A percentile compares a stretch with the other conserved stretches of the same genome.
Conservation (phyloP, 106 monocot species). For the Acanthochlamys bracteata region DNA sequence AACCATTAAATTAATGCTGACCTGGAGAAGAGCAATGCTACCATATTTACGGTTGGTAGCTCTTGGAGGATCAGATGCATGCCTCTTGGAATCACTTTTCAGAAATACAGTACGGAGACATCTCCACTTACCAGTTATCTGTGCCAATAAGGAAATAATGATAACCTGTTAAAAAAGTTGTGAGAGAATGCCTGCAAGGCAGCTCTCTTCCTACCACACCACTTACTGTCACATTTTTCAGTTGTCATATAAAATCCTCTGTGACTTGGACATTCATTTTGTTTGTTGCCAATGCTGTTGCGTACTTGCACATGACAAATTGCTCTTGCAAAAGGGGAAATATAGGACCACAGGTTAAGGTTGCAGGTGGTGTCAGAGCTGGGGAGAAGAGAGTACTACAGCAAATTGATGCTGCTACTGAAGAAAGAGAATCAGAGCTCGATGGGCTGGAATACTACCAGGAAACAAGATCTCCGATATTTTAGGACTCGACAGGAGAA, state of each 20-base stretch:
- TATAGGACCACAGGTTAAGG: conserved; percentile 28
- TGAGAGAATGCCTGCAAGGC: conserved; percentile 72
- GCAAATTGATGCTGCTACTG: conserved; percentile 56
- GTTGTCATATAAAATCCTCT: too few relatives aligned
- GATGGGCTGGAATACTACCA: conserved; percentile 86
- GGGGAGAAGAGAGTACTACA: conserved; percentile 85
- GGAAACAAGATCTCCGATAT: conserved; percentile 82
- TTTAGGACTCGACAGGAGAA: conserved; percentile 68
- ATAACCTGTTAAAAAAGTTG: conserved; percentile 61
- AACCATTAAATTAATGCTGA: conserved; percentile 12
- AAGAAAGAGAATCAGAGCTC: conserved; percentile 60
- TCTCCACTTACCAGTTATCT: conserved; percentile 74
- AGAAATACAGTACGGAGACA: conserved; percentile 84
- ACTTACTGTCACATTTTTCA: conserved; percentile 4
- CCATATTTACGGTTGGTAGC: conserved; percentile 78
- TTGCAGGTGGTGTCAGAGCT: conserved; percentile 56
- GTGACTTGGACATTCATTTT: too few relatives aligned
- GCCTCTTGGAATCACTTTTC: conserved; percentile 82
- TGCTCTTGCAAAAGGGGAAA: conserved; percentile 32
- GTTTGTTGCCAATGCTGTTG: too few relatives aligned
- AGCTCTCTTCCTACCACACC: conserved; percentile 61
- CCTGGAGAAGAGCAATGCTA: conserved; percentile 74
- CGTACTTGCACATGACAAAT: conserved; percentile 51
- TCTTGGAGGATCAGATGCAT: conserved; percentile 90
- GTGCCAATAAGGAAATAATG: conserved; percentile 65